Percentiles rank a stretch among this genome's conserved stretches.
These are phyloP conservation scores for Durotheca rogersii DNA, from an alignment of 495 filamentous ascomycete genomes.

Conservation along the genomic window DNA sequence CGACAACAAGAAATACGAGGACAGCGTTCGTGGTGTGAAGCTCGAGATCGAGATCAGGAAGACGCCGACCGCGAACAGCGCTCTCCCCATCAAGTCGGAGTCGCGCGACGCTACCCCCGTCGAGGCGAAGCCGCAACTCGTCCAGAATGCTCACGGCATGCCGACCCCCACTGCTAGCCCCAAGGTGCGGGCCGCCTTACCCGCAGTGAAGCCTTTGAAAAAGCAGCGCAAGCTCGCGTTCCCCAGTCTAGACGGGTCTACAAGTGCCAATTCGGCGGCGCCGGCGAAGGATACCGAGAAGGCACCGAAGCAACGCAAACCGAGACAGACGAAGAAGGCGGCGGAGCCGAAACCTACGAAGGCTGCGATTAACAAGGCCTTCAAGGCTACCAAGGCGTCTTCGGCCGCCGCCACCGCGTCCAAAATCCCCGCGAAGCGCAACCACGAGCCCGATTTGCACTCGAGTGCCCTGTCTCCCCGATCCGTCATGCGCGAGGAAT, in stretches of 20 bases:
- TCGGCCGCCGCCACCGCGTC: conserved; percentile 3
- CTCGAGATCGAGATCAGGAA: conserved; percentile 41
- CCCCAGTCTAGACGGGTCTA: conserved; percentile 8
- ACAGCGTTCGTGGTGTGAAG: conserved; percentile 36
- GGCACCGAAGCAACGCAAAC: conserved; percentile 37
- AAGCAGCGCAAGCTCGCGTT: conserved; percentile 47
- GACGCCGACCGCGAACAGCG: conserved; percentile 6
- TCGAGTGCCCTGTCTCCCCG: conserved; percentile 11
- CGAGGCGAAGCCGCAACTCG: conserved; percentile 36
- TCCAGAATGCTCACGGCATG: conserved; percentile 49
- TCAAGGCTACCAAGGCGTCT: conserved; percentile 45
- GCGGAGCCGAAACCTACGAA: conserved; percentile 36
- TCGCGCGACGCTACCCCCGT: conserved; percentile 28
- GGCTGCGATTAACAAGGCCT: conserved; percentile 41
- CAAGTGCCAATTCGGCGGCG: conserved; percentile 9
- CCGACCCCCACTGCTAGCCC: conserved; percentile 65
- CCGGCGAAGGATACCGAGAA: conserved; percentile 24
- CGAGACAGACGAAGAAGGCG: conserved; percentile 46
- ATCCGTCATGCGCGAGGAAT: conserved; percentile 30
- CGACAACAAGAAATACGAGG: conserved; percentile 42
- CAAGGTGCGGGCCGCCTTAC: conserved; percentile 50
- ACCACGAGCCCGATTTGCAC: conserved; percentile 12
- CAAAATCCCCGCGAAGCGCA: conserved; percentile 26
- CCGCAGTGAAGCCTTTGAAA: conserved; percentile 32
- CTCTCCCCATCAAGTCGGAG: conserved; percentile 31